A percentile compares a stretch with the other conserved stretches of the same genome.
Conservation (phyloP, 352 stramenopile genomes). For the Pythium graminicola region DNA sequence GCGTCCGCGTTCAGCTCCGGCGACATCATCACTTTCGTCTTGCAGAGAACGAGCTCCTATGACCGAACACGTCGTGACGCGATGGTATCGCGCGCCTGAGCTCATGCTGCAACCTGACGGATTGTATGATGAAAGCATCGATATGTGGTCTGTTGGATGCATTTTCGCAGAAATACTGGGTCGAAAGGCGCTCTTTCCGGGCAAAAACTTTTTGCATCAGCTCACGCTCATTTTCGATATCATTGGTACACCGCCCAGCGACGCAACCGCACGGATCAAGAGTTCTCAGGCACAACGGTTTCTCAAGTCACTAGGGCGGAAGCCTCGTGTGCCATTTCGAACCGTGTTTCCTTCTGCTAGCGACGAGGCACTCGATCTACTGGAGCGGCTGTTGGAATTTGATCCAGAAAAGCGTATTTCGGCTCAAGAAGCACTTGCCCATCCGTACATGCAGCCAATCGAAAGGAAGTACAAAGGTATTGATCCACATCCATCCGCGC, state of each 20-base stretch:
- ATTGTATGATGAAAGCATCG: constrained; percentile 95
- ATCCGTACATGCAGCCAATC: constrained; percentile 81
- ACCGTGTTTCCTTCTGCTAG: constrained; percentile 71
- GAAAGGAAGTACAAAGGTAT: constrained; percentile 54
- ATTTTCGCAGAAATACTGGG: constrained; percentile 92
- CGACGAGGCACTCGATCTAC: constrained; percentile 66
- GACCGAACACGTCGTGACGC: constrained; percentile 92
- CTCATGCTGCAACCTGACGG: constrained; percentile 96
- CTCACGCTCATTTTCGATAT: constrained; percentile 94
- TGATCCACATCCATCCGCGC: constrained; percentile 31
- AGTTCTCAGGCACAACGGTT: constrained; percentile 85
- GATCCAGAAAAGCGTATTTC: constrained; percentile 87
- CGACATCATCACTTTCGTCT: neutral
- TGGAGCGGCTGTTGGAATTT: constrained; percentile 86
- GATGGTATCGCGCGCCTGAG: constrained; percentile 91
- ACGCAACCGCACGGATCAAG: constrained; percentile 88
- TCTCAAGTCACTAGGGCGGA: constrained; percentile 79
- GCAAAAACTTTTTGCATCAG: constrained; percentile 99
- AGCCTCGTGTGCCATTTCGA: constrained; percentile 56
- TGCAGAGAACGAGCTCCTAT: constrained; percentile 19
- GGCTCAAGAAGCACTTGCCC: constrained; percentile 87
- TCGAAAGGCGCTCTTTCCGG: constrained; percentile 88
- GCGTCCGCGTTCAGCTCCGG: neutral
- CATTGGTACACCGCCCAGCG: constrained; percentile 80
- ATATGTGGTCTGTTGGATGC: constrained; percentile 93